phyloP scores from a whole-genome alignment of 179 eudicot genomes.

The Vitellaria paradoxa region DNA sequence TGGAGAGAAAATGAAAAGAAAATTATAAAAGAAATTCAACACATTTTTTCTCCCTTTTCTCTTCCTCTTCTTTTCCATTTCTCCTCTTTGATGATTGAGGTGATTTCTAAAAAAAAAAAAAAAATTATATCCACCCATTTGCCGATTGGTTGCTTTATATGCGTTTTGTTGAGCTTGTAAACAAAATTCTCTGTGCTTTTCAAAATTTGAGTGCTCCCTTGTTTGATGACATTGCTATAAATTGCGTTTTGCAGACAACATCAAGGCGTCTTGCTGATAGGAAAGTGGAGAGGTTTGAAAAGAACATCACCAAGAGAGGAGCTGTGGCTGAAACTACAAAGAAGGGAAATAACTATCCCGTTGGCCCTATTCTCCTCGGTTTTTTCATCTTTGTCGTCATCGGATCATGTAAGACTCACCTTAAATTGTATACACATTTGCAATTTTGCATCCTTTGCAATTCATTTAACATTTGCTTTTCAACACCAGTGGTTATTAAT shows the following conservation, averaged over 20 bases:
- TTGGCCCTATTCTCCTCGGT: constrained; percentile 81
- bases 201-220: neutral
- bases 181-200: neutral
- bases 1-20: too few species aligned
- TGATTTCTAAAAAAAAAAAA: neutral
- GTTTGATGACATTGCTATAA: neutral
- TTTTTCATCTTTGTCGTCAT: constrained; percentile 87
- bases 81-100: neutral
- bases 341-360: constrained; percentile 72
- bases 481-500: neutral
- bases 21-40: too few species aligned
- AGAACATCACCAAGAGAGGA: constrained; percentile 82
- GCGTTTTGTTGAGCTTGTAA: neutral
- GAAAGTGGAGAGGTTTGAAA: constrained; percentile 75
- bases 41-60: too few species aligned
- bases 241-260: constrained; percentile 49
- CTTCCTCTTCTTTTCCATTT: neutral
- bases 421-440: neutral
- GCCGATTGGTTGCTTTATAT: neutral
- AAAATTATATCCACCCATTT: neutral
- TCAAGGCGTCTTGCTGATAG: constrained; percentile 90
- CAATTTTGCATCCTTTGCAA: neutral
- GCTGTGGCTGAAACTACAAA: constrained; percentile 75
- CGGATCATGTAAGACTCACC: constrained; percentile 72
- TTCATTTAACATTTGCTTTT: neutral